These are phyloP conservation scores for Solanum sitiens DNA, from an alignment of 257 asterid genomes.

Conservation along the genomic window DNA sequence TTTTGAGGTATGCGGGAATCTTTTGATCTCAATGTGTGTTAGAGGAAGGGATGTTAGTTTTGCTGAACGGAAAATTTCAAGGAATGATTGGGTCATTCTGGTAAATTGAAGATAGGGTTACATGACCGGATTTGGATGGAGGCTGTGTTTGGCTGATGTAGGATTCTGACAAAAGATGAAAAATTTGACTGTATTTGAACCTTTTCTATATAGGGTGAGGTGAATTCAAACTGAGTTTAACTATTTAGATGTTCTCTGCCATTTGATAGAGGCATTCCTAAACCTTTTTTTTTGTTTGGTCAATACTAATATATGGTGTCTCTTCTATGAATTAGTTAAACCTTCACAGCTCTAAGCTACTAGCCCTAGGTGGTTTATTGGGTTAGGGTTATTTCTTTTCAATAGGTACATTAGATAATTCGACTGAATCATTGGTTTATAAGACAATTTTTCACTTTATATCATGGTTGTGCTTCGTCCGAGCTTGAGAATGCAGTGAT, in stretches of 20 bases:
- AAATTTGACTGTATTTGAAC: neutral
- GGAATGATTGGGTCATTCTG: neutral
- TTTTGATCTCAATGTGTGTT: neutral
- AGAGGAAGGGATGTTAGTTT: neutral
- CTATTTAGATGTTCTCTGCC: neutral
- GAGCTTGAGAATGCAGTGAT: neutral
- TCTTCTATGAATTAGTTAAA: neutral
- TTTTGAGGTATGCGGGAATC: neutral
- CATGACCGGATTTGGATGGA: neutral
- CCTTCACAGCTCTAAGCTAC: neutral
- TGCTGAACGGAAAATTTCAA: neutral
- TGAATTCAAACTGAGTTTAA: neutral
- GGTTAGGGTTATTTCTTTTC: neutral
- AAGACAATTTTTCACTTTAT: neutral
- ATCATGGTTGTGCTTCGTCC: neutral
- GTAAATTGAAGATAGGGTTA: neutral
- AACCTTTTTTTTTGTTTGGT: neutral
- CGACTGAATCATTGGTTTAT: neutral
- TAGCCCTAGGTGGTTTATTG: neutral
- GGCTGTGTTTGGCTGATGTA: neutral
- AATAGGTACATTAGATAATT: neutral
- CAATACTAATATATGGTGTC: neutral
- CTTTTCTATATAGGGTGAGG: neutral
- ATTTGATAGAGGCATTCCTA: neutral
- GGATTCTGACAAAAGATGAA: neutral